phyloP scores from a whole-genome alignment of 768 basidiomycete genomes.

The Lyophyllum shimeji region DNA sequence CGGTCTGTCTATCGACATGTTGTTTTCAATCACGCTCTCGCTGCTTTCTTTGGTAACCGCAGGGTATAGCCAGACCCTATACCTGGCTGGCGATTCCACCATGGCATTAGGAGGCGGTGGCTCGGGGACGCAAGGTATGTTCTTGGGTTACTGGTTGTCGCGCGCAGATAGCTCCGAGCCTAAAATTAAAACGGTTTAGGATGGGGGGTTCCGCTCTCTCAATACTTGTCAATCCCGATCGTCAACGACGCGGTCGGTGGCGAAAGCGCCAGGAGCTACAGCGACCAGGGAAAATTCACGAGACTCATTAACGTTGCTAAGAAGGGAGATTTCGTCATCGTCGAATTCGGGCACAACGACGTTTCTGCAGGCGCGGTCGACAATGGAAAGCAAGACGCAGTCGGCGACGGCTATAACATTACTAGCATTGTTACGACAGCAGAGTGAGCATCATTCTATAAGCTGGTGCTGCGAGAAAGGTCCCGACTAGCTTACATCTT shows the following conservation, averaged over 20 bases:
- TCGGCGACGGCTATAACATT: slow-evolving; percentile 20
- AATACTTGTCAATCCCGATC: slow-evolving; percentile 25
- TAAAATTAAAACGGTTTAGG: slow-evolving; percentile 25
- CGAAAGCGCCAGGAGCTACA: slow-evolving; percentile 31
- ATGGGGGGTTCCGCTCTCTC: slow-evolving; percentile 36
- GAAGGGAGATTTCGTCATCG: slow-evolving; percentile 24
- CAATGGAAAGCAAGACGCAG: slow-evolving; percentile 24
- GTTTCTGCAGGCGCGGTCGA: slow-evolving; percentile 18
- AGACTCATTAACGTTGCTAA: slow-evolving; percentile 22
- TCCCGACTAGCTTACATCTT: not conserved
- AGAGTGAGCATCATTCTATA: slow-evolving; percentile 9
- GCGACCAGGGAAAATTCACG: slow-evolving; percentile 29
- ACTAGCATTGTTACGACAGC: slow-evolving; percentile 17
- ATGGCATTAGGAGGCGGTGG: slow-evolving; percentile 42
- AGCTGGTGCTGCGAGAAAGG: not conserved
- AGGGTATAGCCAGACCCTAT: slow-evolving; percentile 32
- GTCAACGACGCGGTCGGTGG: slow-evolving; percentile 33
- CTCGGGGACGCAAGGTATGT: slow-evolving; percentile 34
- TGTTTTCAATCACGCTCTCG: not conserved
- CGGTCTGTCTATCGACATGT: not conserved
- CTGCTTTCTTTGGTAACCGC: not conserved
- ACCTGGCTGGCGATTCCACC: slow-evolving; percentile 43
- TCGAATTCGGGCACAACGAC: slow-evolving; percentile 36
- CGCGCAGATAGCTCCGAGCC: not conserved
- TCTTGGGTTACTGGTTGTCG: too few species aligned